Evolutionary conservation across 1,284 basidiomycete genomes (phyloP).

Genomic region (Vanrija sp.): DNA sequence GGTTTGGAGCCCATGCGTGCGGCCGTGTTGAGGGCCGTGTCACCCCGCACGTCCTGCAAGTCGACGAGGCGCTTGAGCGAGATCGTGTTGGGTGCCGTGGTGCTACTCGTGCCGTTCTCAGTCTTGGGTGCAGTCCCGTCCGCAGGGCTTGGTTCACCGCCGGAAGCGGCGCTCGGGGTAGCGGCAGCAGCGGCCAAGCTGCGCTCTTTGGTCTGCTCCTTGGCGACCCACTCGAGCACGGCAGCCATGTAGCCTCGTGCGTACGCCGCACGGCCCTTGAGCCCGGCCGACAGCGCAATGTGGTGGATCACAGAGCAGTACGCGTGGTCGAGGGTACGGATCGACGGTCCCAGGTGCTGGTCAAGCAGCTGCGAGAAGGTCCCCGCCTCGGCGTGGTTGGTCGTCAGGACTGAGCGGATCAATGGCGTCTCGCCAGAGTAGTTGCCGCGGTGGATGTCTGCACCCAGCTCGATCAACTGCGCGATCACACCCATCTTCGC

Average conservation of each 20-base stretch:
- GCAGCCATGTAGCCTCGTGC: conserved; percentile 92
- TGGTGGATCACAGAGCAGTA: conserved; percentile 91
- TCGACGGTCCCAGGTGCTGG: conserved; percentile 55
- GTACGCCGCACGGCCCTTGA: conserved; percentile 76
- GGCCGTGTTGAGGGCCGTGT: conserved; percentile 92
- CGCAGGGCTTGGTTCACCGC: neutral
- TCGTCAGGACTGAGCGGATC: conserved; percentile 85
- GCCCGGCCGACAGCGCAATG: conserved; percentile 81
- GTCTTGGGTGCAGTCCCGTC: conserved; percentile 28
- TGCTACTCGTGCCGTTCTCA: conserved; percentile 40
- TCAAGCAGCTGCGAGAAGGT: conserved; percentile 70
- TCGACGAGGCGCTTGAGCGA: conserved; percentile 75
- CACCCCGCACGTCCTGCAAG: conserved; percentile 91
- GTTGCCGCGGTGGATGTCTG: conserved; percentile 85
- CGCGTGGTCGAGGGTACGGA: conserved; percentile 87
- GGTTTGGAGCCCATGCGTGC: conserved; percentile 88
- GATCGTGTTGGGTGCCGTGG: conserved; percentile 11
- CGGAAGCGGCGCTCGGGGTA: conserved; percentile 4
- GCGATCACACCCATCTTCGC: conserved; percentile 66
- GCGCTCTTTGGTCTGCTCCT: conserved; percentile 21
- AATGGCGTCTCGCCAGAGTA: conserved; percentile 91
- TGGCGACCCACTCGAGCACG: conserved; percentile 70
- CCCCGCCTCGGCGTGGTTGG: conserved; percentile 73
- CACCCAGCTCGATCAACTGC: conserved; percentile 66
- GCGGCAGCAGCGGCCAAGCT: conserved; percentile 8